phyloP scores from a whole-genome alignment of 495 filamentous ascomycete species.

The Chaetomium fimeti region DNA sequence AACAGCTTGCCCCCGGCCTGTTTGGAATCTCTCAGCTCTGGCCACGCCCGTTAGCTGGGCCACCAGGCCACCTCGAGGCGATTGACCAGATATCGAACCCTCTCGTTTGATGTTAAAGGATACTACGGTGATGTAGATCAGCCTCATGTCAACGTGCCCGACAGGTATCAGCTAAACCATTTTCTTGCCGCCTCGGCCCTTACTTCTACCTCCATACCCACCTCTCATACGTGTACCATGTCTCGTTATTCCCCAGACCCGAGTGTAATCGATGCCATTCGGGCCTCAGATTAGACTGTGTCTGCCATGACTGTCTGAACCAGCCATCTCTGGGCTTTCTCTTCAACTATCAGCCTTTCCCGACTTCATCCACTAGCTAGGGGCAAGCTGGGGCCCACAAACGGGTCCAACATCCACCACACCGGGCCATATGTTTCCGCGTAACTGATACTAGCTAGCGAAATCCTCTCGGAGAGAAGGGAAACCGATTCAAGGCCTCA shows the following conservation, averaged over 20 bases:
- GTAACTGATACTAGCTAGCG: background rate
- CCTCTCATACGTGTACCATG: background rate
- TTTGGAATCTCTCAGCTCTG: background rate
- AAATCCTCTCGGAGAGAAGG: background rate
- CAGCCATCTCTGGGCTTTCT: background rate
- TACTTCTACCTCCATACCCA: constrained; percentile 2
- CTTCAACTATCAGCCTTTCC: background rate
- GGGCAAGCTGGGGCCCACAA: background rate
- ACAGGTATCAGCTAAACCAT: background rate
- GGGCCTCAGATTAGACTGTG: background rate
- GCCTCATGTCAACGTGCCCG: background rate
- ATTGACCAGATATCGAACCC: background rate
- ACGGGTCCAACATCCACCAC: background rate
- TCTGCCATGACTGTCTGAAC: background rate
- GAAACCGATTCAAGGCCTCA: background rate
- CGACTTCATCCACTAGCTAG: background rate
- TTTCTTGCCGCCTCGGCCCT: background rate
- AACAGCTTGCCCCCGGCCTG: background rate
- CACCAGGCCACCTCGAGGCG: background rate
- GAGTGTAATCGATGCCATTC: background rate
- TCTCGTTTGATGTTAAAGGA: background rate
- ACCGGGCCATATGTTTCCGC: background rate
- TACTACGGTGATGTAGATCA: background rate
- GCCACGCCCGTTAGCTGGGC: background rate
- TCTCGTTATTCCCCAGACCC: background rate